These are phyloP conservation scores for Hypoxylon sp. DNA, from an alignment of 2,329 filamentous ascomycete species.

Conservation along the genomic window DNA sequence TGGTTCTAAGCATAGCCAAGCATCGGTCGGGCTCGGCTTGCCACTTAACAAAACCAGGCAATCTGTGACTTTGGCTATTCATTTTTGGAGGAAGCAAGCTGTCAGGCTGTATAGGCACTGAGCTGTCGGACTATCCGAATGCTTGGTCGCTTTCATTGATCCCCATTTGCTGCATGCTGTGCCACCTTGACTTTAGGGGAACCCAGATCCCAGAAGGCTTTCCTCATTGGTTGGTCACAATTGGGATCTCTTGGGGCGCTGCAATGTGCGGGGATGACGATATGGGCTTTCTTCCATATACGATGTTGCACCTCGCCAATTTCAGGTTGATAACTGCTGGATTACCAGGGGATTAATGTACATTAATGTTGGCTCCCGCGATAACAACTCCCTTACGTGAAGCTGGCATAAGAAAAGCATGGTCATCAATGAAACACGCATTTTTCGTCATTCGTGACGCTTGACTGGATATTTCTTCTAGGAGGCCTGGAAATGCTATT, in stretches of 20 bases:
- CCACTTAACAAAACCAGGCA: background rate
- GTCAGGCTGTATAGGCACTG: too few relatives aligned
- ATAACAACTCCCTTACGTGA: background rate
- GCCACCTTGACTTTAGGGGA: constrained; percentile 3
- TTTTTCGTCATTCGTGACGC: background rate
- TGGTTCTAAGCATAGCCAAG: constrained; percentile 10
- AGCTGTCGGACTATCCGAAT: constrained; percentile 12
- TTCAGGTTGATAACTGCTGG: constrained; percentile 5
- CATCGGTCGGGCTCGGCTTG: background rate
- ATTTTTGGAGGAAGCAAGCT: constrained; percentile 19
- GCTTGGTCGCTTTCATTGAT: background rate
- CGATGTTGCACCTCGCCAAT: constrained; percentile 23
- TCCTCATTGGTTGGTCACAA: constrained; percentile 19
- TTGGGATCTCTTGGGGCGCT: constrained; percentile 7
- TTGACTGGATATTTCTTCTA: background rate
- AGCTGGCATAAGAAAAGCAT: background rate
- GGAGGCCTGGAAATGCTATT: background rate
- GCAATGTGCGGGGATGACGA: constrained; percentile 10
- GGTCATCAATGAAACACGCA: background rate
- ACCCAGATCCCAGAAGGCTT: background rate
- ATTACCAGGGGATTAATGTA: background rate
- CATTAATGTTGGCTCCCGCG: background rate
- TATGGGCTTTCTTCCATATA: constrained; percentile 16
- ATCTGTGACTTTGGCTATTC: background rate
- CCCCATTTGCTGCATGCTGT: constrained; percentile 23